Evolutionary conservation across 352 stramenopile species (phyloP).

Genomic region (Phytophthora pini): DNA sequence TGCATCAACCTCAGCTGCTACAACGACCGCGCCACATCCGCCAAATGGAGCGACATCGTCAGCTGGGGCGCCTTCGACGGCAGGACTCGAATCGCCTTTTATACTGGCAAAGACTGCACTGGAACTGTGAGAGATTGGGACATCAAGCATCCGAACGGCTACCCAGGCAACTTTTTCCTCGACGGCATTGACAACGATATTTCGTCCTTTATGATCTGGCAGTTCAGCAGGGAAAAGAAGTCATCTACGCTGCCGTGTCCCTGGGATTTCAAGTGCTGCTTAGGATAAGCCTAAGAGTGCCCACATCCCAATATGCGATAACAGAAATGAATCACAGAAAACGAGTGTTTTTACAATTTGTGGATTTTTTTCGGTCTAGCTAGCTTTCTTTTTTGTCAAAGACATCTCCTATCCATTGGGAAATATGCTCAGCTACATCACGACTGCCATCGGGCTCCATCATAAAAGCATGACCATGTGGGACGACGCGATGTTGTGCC

Average conservation of each 20-base stretch:
- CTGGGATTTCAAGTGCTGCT: constrained; percentile 10
- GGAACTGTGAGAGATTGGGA: constrained; percentile 23
- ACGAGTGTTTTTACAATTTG: too few species aligned
- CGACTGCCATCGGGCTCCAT: not conserved
- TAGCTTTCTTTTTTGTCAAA: not conserved
- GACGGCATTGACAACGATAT: constrained; percentile 38
- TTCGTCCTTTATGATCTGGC: constrained; percentile 43
- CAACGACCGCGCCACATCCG: constrained; percentile 31
- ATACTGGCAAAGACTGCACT: constrained; percentile 30
- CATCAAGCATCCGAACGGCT: constrained; percentile 22
- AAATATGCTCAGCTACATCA: not conserved
- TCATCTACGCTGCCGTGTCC: constrained; percentile 25
- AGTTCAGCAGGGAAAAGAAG: constrained; percentile 15
- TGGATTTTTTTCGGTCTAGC: not conserved
- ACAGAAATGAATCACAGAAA: too few species aligned
- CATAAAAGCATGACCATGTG: constrained; percentile 3
- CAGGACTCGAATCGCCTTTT: constrained; percentile 35
- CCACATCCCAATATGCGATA: too few species aligned
- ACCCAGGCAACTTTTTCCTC: constrained; percentile 27
- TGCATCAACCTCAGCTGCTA: constrained; percentile 44
- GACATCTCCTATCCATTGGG: not conserved
- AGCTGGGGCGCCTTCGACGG: constrained; percentile 19
- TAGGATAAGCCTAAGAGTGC: not conserved
- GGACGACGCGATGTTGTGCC: constrained; percentile 2
- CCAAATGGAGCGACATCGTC: constrained; percentile 27